Evolutionary conservation across 2,329 filamentous ascomycete genomes (phyloP).

Genomic region (Clonostachys chloroleuca): DNA sequence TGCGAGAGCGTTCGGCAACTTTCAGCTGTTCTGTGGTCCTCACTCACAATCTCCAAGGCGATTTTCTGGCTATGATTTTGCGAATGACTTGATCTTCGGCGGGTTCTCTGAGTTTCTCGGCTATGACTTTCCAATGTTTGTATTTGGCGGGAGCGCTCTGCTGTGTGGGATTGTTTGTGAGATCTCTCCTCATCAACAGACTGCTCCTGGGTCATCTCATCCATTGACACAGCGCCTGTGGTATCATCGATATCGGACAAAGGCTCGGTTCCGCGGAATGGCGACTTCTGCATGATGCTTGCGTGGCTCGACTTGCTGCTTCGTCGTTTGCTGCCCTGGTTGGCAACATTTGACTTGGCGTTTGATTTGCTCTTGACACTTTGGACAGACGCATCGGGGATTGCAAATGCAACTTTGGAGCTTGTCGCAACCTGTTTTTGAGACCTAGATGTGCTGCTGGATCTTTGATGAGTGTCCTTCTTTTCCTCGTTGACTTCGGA

Average conservation of each 20-base stretch:
- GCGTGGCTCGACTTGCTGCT: slow-evolving; percentile 15
- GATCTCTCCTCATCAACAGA: slow-evolving; percentile 12
- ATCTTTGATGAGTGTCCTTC: slow-evolving; percentile 13
- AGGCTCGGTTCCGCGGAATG: slow-evolving; percentile 17
- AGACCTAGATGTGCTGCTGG: slow-evolving; percentile 17
- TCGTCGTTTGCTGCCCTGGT: slow-evolving; percentile 36
- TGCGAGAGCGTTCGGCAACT: slow-evolving; percentile 42
- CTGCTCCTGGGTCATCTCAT: slow-evolving; percentile 25
- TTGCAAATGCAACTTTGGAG: slow-evolving; percentile 35
- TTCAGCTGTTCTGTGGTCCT: slow-evolving; percentile 9
- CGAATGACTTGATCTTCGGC: not conserved
- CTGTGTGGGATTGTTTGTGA: not conserved
- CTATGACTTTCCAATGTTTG: slow-evolving; percentile 9
- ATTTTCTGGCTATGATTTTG: slow-evolving; percentile 14
- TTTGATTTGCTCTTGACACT: slow-evolving; percentile 19
- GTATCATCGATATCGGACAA: slow-evolving; percentile 26
- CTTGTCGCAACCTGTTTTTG: slow-evolving; percentile 13
- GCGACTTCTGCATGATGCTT: slow-evolving; percentile 12
- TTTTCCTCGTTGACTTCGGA: slow-evolving; percentile 12
- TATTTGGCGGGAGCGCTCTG: slow-evolving; percentile 10
- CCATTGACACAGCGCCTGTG: slow-evolving; percentile 23
- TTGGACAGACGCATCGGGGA: slow-evolving; percentile 26
- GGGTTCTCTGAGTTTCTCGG: slow-evolving; percentile 14
- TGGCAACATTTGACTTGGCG: slow-evolving; percentile 25
- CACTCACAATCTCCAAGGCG: slow-evolving; percentile 13